Evolutionary conservation across 2,329 filamentous ascomycete genomes (phyloP).

Genomic region (Grosmannia clavigera): DNA sequence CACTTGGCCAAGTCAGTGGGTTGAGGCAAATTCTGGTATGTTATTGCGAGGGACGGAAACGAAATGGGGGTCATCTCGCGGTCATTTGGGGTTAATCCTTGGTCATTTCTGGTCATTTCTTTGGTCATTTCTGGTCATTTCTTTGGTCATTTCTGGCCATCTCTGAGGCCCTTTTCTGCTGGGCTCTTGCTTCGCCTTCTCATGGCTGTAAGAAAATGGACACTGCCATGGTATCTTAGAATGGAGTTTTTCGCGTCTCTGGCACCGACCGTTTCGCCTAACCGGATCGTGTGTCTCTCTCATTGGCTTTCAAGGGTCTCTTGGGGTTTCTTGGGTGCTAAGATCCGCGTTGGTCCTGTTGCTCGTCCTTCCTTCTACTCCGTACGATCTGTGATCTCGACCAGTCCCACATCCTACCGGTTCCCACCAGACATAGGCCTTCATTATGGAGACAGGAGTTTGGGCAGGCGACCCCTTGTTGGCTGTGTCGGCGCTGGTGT

Average conservation of each 20-base stretch:
- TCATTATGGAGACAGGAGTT: not conserved
- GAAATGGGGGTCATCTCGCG: not conserved
- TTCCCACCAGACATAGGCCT: not conserved
- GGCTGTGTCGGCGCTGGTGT: not conserved
- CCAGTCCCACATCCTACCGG: not conserved
- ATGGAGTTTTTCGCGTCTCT: no score
- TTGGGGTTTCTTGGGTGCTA: not conserved
- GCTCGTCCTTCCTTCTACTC: not conserved
- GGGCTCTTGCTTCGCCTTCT: not conserved
- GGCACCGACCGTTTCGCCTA: no score
- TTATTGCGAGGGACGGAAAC: not conserved
- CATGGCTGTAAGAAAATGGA: no score
- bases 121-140: not conserved
- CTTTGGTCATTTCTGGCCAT: not conserved
- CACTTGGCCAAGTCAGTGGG: constrained; percentile 20
- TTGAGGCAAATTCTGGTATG: constrained; percentile 10
- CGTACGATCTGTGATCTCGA: not conserved
- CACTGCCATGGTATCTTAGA: not conserved
- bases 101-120: not conserved
- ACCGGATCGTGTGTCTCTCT: no score
- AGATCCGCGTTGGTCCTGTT: not conserved
- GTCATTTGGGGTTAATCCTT: not conserved
- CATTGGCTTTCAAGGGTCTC: no score
- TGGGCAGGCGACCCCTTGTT: not conserved
- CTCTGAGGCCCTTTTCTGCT: not conserved